Base-by-base conservation (phyloP, 2,329 filamentous ascomycete genomes). In the Xylaria sp. region DNA sequence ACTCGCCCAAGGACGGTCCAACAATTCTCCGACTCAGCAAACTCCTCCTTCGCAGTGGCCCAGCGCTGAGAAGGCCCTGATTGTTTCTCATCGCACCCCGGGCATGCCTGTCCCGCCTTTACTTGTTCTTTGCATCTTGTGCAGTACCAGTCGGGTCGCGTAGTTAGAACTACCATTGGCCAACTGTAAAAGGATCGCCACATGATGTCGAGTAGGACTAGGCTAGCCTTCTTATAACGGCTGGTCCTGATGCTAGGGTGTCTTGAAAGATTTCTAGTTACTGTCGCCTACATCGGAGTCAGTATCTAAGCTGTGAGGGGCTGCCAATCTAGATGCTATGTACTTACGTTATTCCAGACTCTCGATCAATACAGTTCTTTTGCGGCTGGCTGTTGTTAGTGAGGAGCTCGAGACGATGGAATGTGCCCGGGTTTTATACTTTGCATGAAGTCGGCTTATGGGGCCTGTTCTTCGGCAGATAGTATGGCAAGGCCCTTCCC, bases 331-430 rank as follows among this genome's bases (percentile, higher is more conserved):
- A 9, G 32, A 50, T 4, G 21, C 7, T 24, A 12, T n/a, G 32
- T 24, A 57, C 68, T 65, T 48, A 68, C 61, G 6, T 34, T 53
- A n/a, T 53, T 12, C 6, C 24, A 24, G 58, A n/a, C 32, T 27
- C 19, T 7, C n/a, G 17, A 47, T 27, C 36, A 19, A 32, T 63
- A 30, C n/a, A 19, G 11, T 19, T 32, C 19, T 30, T 30, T 56
- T 12, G 51, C 32, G 50, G 4, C 19, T 55, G 30, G n/a, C 4
- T 34, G 58, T 32, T 42, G 14, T 17, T 47, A 21, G 5, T 9
- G 30, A 39, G 36, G 34, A 9, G 27, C 36, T n/a, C 19, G 5
- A 32, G 19, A 34, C 19, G 4, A 24, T 39, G 65, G 42, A 24
- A 47, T 11, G 8, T 5, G 14, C 7, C 42, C 17, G 27, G 32